Conservation (phyloP, 805 yeast species). For the Saccharomycopsis schoenii region DNA sequence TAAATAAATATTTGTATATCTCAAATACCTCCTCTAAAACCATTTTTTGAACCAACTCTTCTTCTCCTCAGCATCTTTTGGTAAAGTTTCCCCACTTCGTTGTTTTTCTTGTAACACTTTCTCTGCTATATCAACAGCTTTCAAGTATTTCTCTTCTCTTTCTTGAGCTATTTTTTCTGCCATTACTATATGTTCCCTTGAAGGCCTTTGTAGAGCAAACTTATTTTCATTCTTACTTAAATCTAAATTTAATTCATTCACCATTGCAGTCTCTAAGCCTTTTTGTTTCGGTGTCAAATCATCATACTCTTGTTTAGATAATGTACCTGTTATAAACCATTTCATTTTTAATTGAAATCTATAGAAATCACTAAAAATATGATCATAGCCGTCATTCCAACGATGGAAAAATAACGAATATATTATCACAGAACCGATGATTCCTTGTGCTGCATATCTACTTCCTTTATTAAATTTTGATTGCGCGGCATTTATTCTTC, state of each 20-base stretch:
- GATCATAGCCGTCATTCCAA: constrained; percentile 80
- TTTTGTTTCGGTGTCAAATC: constrained; percentile 44
- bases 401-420: constrained; percentile 65
- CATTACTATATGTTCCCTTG: constrained; percentile 59
- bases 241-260: constrained; percentile 19
- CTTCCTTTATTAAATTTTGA: constrained; percentile 51
- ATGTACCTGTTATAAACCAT: constrained; percentile 41
- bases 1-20: not conserved
- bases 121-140: constrained; percentile 38
- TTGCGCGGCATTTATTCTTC: constrained; percentile 42
- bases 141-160: constrained; percentile 46
- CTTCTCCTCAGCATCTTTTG: not conserved
- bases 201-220: constrained; percentile 54
- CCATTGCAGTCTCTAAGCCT: constrained; percentile 26
- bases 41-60: constrained; percentile 2
- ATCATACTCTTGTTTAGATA: constrained; percentile 49
- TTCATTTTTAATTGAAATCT: constrained; percentile 48
- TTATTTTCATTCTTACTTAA: constrained; percentile 29
- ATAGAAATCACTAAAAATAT: constrained; percentile 61
- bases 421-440: constrained; percentile 39
- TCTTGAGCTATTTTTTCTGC: constrained; percentile 64
- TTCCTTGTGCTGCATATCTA: constrained; percentile 40
- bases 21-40: not conserved
- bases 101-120: constrained; percentile 18
- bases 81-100: not conserved